Evolutionary conservation across 352 stramenopile genomes (phyloP).

Genomic region (Phytophthora nicotianae): DNA sequence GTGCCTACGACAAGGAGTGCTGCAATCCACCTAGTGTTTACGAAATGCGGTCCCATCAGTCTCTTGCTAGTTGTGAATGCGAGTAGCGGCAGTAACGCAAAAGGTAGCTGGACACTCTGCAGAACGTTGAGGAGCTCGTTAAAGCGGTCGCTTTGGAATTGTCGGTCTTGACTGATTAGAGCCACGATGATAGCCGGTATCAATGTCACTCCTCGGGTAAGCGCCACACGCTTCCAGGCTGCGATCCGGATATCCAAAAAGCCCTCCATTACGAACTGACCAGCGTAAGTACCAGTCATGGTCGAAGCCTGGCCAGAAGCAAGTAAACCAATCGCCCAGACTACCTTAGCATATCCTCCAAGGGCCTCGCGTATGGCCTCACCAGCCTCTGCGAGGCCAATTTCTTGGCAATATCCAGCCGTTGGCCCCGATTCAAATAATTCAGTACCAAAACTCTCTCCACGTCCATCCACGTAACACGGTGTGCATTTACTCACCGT

Average conservation of each 20-base stretch:
- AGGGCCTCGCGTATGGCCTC: conserved; percentile 68
- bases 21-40: conserved; percentile 38
- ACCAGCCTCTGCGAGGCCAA: conserved; percentile 74
- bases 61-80: conserved; percentile 63
- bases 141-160: conserved; percentile 68
- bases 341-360: conserved; percentile 59
- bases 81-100: conserved; percentile 84
- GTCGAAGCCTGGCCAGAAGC: conserved; percentile 90
- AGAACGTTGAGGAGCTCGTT: conserved; percentile 88
- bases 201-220: conserved; percentile 89
- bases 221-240: conserved; percentile 80
- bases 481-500: conserved; percentile 34
- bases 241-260: conserved; percentile 89
- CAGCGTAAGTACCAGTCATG: conserved; percentile 94
- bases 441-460: conserved; percentile 3
- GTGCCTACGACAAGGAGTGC: conserved; percentile 47
- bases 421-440: conserved; percentile 18
- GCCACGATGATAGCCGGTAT: conserved; percentile 78
- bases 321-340: conserved; percentile 92
- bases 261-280: conserved; percentile 95
- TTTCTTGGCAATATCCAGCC: conserved; percentile 78
- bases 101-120: conserved; percentile 89
- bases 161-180: conserved; percentile 51
- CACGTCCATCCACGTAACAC: conserved; percentile 56
- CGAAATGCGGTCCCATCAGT: conserved; percentile 72